Conservation (phyloP, 129 eudicot species). For the Flaveria robusta region DNA sequence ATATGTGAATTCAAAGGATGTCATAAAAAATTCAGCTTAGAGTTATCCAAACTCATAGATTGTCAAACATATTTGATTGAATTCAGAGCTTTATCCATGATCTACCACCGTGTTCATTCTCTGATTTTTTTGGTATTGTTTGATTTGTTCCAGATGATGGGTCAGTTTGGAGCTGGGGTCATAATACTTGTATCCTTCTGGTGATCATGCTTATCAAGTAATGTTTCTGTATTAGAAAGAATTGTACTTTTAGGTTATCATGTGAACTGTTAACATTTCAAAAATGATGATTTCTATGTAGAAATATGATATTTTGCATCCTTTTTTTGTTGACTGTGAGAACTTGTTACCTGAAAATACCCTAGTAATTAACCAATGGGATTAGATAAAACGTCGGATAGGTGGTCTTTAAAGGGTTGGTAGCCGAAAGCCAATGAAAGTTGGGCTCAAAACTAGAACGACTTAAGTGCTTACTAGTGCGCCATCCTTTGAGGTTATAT, state of each 20-base stretch:
- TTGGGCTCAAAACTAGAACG: too few relatives aligned
- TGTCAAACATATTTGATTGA: not conserved
- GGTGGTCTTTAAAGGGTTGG: not conserved
- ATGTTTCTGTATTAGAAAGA: conserved; percentile 1
- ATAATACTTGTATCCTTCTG: conserved; percentile 78
- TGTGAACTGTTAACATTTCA: not conserved
- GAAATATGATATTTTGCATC: not conserved
- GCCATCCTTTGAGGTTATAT: not conserved
- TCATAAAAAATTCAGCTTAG: not conserved
- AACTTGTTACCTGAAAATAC: not conserved
- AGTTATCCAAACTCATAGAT: not conserved
- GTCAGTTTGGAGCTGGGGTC: conserved; percentile 96
- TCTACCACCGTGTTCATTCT: conserved; percentile 2
- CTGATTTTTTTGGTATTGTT: conserved; percentile 19
- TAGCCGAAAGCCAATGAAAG: not conserved
- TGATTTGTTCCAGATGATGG: conserved; percentile 90
- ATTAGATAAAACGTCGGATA: not conserved
- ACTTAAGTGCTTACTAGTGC: not conserved
- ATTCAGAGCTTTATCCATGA: not conserved
- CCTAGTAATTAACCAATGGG: not conserved
- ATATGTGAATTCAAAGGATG: not conserved
- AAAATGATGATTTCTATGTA: not conserved
- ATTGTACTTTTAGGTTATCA: not conserved
- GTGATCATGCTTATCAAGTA: not conserved
- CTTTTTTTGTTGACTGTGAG: not conserved